These are phyloP conservation scores for Onygenales sp. DNA, from an alignment of 2,329 filamentous ascomycete species.

Conservation along the genomic window DNA sequence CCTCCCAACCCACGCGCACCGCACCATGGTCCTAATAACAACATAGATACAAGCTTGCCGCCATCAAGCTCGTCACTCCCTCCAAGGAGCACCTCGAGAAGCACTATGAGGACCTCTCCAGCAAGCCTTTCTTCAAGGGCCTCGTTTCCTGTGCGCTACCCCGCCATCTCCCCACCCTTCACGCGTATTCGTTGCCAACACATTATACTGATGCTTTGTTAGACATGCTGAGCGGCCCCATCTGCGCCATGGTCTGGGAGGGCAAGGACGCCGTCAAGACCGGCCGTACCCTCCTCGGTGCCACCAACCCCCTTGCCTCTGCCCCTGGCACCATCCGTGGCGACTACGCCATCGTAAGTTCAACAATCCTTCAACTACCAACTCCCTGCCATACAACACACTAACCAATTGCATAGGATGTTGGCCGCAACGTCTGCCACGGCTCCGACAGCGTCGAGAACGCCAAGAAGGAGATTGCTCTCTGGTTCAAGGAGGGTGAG, in stretches of 20 bases:
- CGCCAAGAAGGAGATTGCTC: conserved; percentile 98
- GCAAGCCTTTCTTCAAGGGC: conserved; percentile 94
- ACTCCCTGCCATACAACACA: conserved; percentile 5
- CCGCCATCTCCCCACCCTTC: not conserved
- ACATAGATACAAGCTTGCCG: conserved; percentile 86
- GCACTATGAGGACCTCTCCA: conserved; percentile 88
- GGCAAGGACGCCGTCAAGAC: conserved; percentile 98
- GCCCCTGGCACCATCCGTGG: conserved; percentile 97
- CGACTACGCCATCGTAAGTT: conserved; percentile 65
- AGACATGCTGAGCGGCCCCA: conserved; percentile 97
- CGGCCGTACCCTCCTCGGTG: conserved; percentile 88
- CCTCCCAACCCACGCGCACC: not conserved
- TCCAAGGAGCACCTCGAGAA: conserved; percentile 93
- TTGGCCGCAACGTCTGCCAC: conserved; percentile 99
- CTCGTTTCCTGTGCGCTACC: conserved; percentile 71
- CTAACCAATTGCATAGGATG: conserved; percentile 42
- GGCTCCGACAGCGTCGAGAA: conserved; percentile 97
- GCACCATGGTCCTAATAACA: conserved; percentile 7
- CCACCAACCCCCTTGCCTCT: conserved; percentile 95
- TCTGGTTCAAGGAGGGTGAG: conserved; percentile 94
- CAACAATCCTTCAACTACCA: not conserved
- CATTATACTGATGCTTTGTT: not conserved
- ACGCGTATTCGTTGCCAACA: conserved; percentile 2
- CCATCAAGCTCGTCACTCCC: conserved; percentile 89
- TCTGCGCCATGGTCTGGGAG: conserved; percentile 99